Conservation (phyloP, 2,329 filamentous ascomycete species). For the Cercospora zeina region DNA sequence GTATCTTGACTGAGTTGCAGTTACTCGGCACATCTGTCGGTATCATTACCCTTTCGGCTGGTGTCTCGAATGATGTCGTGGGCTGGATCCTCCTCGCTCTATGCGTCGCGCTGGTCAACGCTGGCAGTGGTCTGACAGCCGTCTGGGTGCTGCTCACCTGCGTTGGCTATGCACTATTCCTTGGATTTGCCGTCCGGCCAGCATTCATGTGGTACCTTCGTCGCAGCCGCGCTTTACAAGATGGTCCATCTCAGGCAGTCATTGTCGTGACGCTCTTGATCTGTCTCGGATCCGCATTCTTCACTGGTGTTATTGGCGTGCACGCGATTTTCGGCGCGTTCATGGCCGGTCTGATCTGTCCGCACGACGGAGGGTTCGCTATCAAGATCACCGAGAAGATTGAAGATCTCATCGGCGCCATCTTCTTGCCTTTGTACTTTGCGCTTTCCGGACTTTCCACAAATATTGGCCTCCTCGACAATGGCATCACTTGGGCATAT, state of each 20-base stretch:
- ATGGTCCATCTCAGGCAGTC: conserved; percentile 82
- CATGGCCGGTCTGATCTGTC: conserved; percentile 83
- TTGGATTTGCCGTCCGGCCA: conserved; percentile 72
- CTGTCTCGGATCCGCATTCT: conserved; percentile 76
- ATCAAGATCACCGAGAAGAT: conserved; percentile 93
- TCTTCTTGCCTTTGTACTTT: conserved; percentile 91
- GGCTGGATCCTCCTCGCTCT: conserved; percentile 92
- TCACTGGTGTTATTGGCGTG: conserved; percentile 86
- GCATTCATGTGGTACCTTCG: conserved; percentile 72
- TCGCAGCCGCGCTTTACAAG: conserved; percentile 74
- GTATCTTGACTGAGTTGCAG: conserved; percentile 89
- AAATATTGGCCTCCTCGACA: conserved; percentile 78
- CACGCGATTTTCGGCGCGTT: conserved; percentile 96
- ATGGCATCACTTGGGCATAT: conserved; percentile 84
- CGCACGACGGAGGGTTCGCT: conserved; percentile 84
- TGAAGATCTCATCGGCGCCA: conserved; percentile 79
- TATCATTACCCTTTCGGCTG: conserved; percentile 83
- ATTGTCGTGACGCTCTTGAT: conserved; percentile 80
- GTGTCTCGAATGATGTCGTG: conserved; percentile 87
- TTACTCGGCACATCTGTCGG: conserved; percentile 80
- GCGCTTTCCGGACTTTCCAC: conserved; percentile 87
- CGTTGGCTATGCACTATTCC: conserved; percentile 72
- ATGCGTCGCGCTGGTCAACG: conserved; percentile 90
- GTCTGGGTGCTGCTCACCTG: conserved; percentile 79
- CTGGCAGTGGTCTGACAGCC: conserved; percentile 75